A percentile compares a stretch with the other conserved stretches of the same genome.
Conservation (phyloP, 306 rosid species). For the Castanea sativa region DNA sequence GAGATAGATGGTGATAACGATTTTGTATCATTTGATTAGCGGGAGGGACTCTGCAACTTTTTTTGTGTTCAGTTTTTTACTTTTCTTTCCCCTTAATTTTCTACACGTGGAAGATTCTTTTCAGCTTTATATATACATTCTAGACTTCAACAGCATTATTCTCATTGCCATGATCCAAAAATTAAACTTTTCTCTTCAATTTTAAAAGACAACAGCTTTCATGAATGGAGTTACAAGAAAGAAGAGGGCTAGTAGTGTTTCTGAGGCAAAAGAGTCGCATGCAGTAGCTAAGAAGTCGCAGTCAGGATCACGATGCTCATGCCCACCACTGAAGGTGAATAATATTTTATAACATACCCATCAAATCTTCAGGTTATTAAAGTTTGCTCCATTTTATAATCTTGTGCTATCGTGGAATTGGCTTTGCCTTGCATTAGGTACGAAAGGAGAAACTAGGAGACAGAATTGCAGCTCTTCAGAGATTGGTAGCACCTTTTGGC, state of each 20-base stretch:
- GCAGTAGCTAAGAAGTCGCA: constrained; percentile 33
- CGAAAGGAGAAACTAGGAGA: constrained; percentile 64
- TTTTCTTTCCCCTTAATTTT: too few species aligned
- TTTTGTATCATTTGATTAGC: too few species aligned
- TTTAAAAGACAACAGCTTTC: not conserved
- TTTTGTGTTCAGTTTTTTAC: too few species aligned
- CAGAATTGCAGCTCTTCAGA: constrained; percentile 65
- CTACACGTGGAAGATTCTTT: not conserved
- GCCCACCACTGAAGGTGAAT: constrained; percentile 42
- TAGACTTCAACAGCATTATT: not conserved
- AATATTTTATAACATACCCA: not conserved
- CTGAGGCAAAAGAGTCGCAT: constrained; percentile 22
- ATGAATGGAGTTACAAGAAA: constrained; percentile 12
- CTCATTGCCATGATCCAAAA: not conserved
- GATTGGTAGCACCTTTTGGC: constrained; percentile 72
- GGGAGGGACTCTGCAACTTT: too few species aligned
- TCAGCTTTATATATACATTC: not conserved
- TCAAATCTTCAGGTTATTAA: not conserved
- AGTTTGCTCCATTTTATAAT: not conserved
- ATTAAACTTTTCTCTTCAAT: not conserved
- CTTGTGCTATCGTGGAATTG: not conserved
- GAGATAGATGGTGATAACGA: too few species aligned
- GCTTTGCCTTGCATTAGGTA: constrained; percentile 31
- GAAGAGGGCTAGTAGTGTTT: constrained; percentile 18
- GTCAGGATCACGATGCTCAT: constrained; percentile 26